Base-by-base conservation (phyloP, 2,329 filamentous ascomycete genomes). In the Cladophialophora carrionii region DNA sequence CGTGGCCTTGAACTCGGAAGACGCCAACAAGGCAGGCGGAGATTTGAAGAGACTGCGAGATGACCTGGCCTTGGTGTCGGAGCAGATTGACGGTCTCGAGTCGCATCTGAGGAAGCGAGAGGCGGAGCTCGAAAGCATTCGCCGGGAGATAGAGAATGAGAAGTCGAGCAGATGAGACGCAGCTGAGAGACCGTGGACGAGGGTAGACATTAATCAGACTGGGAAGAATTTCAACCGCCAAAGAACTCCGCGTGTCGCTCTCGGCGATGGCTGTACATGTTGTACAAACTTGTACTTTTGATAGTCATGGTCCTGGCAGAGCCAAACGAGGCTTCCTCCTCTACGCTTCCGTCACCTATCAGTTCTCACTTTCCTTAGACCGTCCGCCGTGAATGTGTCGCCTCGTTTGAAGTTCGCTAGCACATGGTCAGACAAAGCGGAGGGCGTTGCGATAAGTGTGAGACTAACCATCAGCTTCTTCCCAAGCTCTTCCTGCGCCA, bases 401-500 rank as follows among this genome's bases (percentile, higher is more conserved):
- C 71, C 71, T 63, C 65, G 57, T 63, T 71, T 72, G 65, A 73
- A 73, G 53, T 71, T 72, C 31, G 71, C 71, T 73, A 63, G 54
- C 26, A 14, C 17, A 43, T 17, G 34, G 66, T 70, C 55, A 71
- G 53, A n/a, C 32, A 29, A 20, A 31, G 32, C 20, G 14, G 10
- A 6, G 8, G 20, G 20, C 14, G 34, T n/a, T 46, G 14, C 14
- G 9, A 32, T 34, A 54, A 54, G n/a, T n/a, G 22, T 32, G 22
- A 20, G 68, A 76, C 81, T 83, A 89, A 82, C 85, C 90, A 83
- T 99, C 96, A 81, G 95, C 97, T 84, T 99, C 95, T 81, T 99
- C 95, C 84, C 96, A 99, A 64, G 95, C 95, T 75, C 96, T 88
- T 74, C 95, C 95, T 70, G 93, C 93, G 77, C 96, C 95, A 78